These are phyloP conservation scores for Lathyrus sativus DNA, from an alignment of 306 rosid genomes.

Conservation along the genomic window DNA sequence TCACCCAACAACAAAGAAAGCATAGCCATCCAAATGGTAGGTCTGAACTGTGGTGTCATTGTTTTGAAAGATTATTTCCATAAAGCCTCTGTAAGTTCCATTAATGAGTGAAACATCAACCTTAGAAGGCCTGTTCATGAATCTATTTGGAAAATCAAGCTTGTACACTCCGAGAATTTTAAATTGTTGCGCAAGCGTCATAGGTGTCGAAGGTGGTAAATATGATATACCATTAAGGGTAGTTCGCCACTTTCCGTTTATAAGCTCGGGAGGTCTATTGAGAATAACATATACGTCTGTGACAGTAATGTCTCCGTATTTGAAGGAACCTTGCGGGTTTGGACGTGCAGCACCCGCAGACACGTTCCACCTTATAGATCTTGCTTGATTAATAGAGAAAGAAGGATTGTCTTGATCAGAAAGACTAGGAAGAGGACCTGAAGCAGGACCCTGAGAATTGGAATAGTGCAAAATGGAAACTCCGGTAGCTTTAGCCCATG, in stretches of 20 bases:
- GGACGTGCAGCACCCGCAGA: slow-evolving; percentile 92
- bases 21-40: slow-evolving; percentile 87
- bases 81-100: slow-evolving; percentile 72
- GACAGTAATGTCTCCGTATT: slow-evolving; percentile 68
- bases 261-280: slow-evolving; percentile 73
- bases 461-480: slow-evolving; percentile 78
- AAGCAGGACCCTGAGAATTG: slow-evolving; percentile 76
- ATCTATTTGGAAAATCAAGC: slow-evolving; percentile 75
- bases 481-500: slow-evolving; percentile 71
- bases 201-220: slow-evolving; percentile 77
- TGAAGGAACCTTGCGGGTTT: slow-evolving; percentile 87
- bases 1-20: slow-evolving; percentile 88
- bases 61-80: slow-evolving; percentile 88
- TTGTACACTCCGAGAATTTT: slow-evolving; percentile 75
- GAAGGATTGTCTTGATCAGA: slow-evolving; percentile 59
- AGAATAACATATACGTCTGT: slow-evolving; percentile 71
- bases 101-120: slow-evolving; percentile 77
- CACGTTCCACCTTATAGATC: slow-evolving; percentile 85
- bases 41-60: slow-evolving; percentile 75
- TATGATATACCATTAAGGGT: slow-evolving; percentile 87
- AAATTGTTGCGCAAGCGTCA: slow-evolving; percentile 71
- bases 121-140: slow-evolving; percentile 72
- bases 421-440: slow-evolving; percentile 82
- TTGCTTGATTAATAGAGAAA: slow-evolving; percentile 85
- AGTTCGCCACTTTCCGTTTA: slow-evolving; percentile 74